phyloP scores from a whole-genome alignment of 2,329 filamentous ascomycete species.

The Magnaporthiopsis rhizophila region DNA sequence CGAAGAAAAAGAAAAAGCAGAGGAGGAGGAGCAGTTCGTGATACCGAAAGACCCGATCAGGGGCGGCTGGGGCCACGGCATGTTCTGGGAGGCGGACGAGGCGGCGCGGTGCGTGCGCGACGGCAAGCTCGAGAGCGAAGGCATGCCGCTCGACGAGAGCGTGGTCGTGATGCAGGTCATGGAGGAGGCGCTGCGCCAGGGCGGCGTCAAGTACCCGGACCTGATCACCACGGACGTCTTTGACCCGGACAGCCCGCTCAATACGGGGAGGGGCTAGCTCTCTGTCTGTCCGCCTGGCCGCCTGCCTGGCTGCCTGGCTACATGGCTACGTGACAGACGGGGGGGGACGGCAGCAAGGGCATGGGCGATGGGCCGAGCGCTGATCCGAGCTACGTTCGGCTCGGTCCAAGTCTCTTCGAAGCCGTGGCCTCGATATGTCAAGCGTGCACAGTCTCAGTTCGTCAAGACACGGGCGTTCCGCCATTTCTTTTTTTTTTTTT shows the following conservation, averaged over 20 bases:
- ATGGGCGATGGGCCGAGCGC: too few relatives aligned
- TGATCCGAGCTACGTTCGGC: too few relatives aligned
- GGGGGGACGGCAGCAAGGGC: not conserved
- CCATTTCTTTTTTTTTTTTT: too few relatives aligned
- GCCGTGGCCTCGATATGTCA: too few relatives aligned
- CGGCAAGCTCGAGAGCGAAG: constrained; percentile 66
- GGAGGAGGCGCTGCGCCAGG: constrained; percentile 47
- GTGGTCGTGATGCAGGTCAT: constrained; percentile 74
- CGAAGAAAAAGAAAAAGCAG: constrained; percentile 18
- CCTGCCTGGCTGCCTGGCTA: too few relatives aligned
- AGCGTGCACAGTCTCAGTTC: too few relatives aligned
- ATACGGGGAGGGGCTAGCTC: constrained; percentile 36
- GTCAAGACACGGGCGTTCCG: too few relatives aligned
- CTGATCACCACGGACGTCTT: constrained; percentile 49
- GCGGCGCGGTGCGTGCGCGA: constrained; percentile 50
- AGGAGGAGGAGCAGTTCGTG: constrained; percentile 45
- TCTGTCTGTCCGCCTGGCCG: too few relatives aligned
- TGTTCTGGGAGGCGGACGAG: constrained; percentile 56
- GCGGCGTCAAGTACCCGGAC: constrained; percentile 45
- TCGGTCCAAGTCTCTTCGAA: too few relatives aligned
- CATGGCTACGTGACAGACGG: too few relatives aligned
- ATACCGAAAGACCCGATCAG: constrained; percentile 42
- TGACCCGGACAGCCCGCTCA: constrained; percentile 53
- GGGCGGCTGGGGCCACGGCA: constrained; percentile 59
- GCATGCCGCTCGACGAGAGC: constrained; percentile 66